Evolutionary conservation across 2,329 filamentous ascomycete genomes (phyloP), one percentile per base, ranked within the genome.

Genomic region (Aspergillus alliaceus): DNA sequence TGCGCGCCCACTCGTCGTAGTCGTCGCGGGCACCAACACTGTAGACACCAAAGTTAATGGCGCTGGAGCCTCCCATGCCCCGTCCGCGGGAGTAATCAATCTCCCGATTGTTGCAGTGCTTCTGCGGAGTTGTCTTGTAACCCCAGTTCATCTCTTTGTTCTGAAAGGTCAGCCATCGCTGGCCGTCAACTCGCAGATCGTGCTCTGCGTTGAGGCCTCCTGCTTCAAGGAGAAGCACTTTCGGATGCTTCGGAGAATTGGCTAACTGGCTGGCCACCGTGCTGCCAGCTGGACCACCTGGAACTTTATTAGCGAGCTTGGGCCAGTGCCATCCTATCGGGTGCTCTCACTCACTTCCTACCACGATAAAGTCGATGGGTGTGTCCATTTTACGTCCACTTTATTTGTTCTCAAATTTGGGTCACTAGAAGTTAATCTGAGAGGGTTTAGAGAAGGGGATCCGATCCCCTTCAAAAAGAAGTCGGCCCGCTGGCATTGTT

Each of bases 281-380:
- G 49, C 81, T 81, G 7, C 86, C 86, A 7, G 86, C 79, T 2
- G 86, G 82, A n/a, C 86, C 86, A 59, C 78, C 84, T 85, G 57
- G 14, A 14, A 27, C 12, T 24, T 15, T 27, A 14, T 44, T 44
- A 44, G 40, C 40, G 6, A 18, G 24, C 6, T 11, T 40, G 22
- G 9, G 37, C 6, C 22, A n/a, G n/a, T 22, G 20, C 22, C 9
- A 4, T 44, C 5, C 14, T 15, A 2, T 4, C 18, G 34, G n/a
- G 22, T 6, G 27, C 2, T 47, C n/a, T n/a, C n/a, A n/a, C 29
- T 48, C 44, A 48, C 44, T 31, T 48, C 44, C 44, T 5, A 48
- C 29, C 32, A 48, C 44, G 9, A 48, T 32, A 48, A 32, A 48
- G 25, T 48, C 44, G 22, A 22, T 12, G 22, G 44, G 3, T 8